Conservation (phyloP, 805 yeast species). For the Scheffersomyces spartinae region DNA sequence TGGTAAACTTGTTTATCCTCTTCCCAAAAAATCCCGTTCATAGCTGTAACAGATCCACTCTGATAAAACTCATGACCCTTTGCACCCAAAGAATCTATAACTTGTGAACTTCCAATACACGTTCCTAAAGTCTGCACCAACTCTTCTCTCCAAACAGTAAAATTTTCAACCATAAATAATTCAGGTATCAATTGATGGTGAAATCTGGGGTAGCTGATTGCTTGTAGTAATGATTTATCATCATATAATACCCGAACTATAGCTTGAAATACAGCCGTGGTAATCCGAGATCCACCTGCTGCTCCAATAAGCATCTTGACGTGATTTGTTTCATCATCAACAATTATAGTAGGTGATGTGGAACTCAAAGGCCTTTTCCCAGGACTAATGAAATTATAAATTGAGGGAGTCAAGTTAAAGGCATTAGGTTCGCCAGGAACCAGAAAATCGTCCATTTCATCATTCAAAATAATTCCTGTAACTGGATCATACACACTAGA, state of each 20-base stretch:
- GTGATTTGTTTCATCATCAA: slow-evolving; percentile 30
- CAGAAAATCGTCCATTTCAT: slow-evolving; percentile 94
- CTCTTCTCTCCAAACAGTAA: slow-evolving; percentile 25
- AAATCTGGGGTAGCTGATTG: slow-evolving; percentile 68
- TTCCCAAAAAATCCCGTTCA: slow-evolving; percentile 31
- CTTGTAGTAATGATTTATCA: slow-evolving; percentile 46
- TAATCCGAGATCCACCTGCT: slow-evolving; percentile 87
- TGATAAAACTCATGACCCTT: slow-evolving; percentile 22
- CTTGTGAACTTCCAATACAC: slow-evolving; percentile 40
- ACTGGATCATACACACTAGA: slow-evolving; percentile 65
- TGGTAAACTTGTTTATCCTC: no score
- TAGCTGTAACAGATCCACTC: slow-evolving; percentile 26
- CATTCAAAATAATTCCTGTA: slow-evolving; percentile 78
- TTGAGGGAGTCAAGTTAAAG: slow-evolving; percentile 72
- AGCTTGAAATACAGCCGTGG: slow-evolving; percentile 76
- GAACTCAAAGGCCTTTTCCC: slow-evolving; percentile 78
- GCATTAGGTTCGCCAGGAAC: slow-evolving; percentile 58
- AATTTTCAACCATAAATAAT: slow-evolving; percentile 45
- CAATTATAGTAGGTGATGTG: slow-evolving; percentile 59
- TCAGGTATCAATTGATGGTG: slow-evolving; percentile 90
- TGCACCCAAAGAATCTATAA: slow-evolving; percentile 37
- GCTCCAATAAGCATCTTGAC: slow-evolving; percentile 76
- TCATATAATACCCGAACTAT: slow-evolving; percentile 55
- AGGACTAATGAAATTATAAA: slow-evolving; percentile 67
- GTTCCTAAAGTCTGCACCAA: slow-evolving; percentile 20